Percentiles rank a stretch among this genome's conserved stretches.
Evolutionary conservation across 139 green algal genomes (phyloP).

Genomic region (Chlorella sorokiniana): DNA sequence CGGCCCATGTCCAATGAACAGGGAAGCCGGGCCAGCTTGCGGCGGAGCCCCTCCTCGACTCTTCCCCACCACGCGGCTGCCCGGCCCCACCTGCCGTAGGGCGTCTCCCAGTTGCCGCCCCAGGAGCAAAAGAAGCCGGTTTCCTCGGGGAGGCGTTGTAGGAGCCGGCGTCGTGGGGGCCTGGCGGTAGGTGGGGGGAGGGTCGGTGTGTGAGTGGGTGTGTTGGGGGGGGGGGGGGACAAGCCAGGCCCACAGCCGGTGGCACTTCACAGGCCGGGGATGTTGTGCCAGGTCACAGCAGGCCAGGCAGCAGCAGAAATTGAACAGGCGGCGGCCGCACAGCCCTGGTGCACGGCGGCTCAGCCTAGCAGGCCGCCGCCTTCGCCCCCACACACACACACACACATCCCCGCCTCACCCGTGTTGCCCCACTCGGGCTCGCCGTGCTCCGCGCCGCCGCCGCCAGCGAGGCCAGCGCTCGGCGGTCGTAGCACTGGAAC

Average conservation of each 20-base stretch:
- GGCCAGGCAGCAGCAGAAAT: too few relatives aligned
- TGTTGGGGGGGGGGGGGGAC: background rate
- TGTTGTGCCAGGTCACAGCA: too few relatives aligned
- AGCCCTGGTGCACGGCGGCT: too few relatives aligned
- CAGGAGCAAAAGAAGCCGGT: constrained; percentile 61
- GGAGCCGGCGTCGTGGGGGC: constrained; percentile 57
- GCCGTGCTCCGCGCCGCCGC: constrained; percentile 45
- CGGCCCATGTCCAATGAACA: too few relatives aligned
- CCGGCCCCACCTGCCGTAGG: constrained; percentile 60
- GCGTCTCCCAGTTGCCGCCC: constrained; percentile 76
- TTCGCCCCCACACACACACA: background rate
- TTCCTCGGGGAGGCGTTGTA: constrained; percentile 63
- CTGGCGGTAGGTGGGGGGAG: constrained; percentile 1
- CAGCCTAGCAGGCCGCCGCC: background rate
- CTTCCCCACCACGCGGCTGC: background rate
- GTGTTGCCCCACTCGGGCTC: constrained; percentile 65
- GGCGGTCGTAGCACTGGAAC: constrained; percentile 74
- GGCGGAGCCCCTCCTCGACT: background rate
- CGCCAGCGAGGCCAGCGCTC: constrained; percentile 56
- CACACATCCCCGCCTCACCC: background rate
- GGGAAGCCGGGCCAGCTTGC: too few relatives aligned
- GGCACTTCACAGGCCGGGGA: too few relatives aligned
- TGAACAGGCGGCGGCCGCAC: too few relatives aligned
- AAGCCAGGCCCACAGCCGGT: too few relatives aligned
- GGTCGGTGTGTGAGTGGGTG: background rate